phyloP scores from a whole-genome alignment of 2,329 filamentous ascomycete genomes.

The Exophiala spinifera region DNA sequence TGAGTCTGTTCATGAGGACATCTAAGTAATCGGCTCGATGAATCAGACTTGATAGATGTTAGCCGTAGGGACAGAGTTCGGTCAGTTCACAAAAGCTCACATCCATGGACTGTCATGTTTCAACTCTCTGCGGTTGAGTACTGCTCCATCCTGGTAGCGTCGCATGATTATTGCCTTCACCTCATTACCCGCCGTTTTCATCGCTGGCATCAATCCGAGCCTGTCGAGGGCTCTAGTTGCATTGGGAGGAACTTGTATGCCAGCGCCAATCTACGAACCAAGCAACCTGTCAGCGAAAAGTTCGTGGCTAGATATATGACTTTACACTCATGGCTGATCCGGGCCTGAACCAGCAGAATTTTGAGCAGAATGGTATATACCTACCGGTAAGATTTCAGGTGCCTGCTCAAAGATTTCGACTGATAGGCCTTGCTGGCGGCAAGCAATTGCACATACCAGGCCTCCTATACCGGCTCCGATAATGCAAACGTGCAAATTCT shows the following conservation, averaged over 20 bases:
- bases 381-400: constrained; percentile 13
- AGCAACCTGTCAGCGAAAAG: too few relatives aligned
- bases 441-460: constrained; percentile 35
- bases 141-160: background rate
- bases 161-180: background rate
- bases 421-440: constrained; percentile 23
- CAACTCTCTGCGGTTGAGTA: background rate
- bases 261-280: constrained; percentile 27
- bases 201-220: constrained; percentile 17
- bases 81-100: too few relatives aligned
- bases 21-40: constrained; percentile 2
- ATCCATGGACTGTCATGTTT: too few relatives aligned
- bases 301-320: too few relatives aligned
- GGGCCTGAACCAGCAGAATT: too few relatives aligned
- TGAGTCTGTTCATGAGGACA: background rate
- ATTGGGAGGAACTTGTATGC: constrained; percentile 32
- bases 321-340: too few relatives aligned
- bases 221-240: constrained; percentile 19
- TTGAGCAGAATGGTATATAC: background rate
- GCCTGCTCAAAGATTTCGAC: constrained; percentile 28
- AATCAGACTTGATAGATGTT: background rate
- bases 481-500: too few relatives aligned
- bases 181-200: background rate
- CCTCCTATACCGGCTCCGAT: constrained; percentile 42
- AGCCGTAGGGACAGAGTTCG: too few relatives aligned